Evolutionary conservation across 495 filamentous ascomycete genomes (phyloP).

Genomic region (Thozetella sp.): DNA sequence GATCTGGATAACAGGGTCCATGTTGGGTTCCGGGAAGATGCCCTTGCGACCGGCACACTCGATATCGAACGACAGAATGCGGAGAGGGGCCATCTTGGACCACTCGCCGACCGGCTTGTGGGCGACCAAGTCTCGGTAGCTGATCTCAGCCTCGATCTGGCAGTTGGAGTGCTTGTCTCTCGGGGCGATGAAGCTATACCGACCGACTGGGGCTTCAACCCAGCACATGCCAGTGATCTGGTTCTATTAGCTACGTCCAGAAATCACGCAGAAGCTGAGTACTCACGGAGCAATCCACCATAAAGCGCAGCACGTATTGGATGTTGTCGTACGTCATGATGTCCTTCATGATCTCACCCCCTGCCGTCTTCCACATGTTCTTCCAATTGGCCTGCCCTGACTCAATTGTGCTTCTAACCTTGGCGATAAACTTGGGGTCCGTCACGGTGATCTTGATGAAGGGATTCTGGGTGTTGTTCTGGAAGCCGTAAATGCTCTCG

Average conservation of each 20-base stretch:
- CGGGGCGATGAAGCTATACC: slow-evolving; percentile 66
- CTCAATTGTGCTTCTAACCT: slow-evolving; percentile 73
- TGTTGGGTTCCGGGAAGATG: slow-evolving; percentile 89
- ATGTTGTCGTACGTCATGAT: slow-evolving; percentile 93
- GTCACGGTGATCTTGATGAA: slow-evolving; percentile 92
- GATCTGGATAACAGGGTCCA: slow-evolving; percentile 97
- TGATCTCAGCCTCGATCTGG: slow-evolving; percentile 87
- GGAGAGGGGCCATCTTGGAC: slow-evolving; percentile 96
- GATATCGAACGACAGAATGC: slow-evolving; percentile 96
- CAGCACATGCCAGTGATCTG: slow-evolving; percentile 94
- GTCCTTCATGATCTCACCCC: too few species aligned
- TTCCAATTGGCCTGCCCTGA: slow-evolving; percentile 82
- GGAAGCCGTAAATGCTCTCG: slow-evolving; percentile 90
- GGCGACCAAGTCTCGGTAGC: slow-evolving; percentile 81
- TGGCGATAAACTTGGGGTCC: slow-evolving; percentile 79
- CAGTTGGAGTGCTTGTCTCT: slow-evolving; percentile 80
- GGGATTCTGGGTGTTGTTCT: slow-evolving; percentile 87
- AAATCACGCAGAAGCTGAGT: not conserved
- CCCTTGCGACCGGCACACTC: slow-evolving; percentile 98
- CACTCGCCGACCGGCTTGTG: slow-evolving; percentile 93
- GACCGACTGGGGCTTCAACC: slow-evolving; percentile 80
- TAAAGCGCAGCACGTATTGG: slow-evolving; percentile 92
- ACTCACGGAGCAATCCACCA: slow-evolving; percentile 87
- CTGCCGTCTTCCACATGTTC: slow-evolving; percentile 79
- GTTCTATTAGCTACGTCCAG: slow-evolving; percentile 12